Evolutionary conservation across 2,329 filamentous ascomycete genomes (phyloP), one percentile per base, ranked within the genome.

Genomic region (Fusarium acutatum): DNA sequence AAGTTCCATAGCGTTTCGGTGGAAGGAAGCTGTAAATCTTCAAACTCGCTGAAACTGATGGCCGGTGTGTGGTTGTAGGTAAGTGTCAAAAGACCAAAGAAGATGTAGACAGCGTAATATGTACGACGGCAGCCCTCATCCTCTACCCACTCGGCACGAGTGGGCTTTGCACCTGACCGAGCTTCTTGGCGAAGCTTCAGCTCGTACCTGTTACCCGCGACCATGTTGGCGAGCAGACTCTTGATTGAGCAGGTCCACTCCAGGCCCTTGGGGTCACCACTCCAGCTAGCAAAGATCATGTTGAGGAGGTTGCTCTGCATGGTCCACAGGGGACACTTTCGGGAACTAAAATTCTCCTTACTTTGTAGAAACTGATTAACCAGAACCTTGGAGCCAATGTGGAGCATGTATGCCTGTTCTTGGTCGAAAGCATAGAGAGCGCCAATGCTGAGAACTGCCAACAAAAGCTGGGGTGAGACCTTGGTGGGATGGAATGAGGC

Each of bases 231-330:
- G 56, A 99, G 90, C 43, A 98, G 88, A 86, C 95, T 97, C 89
- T 98, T 98, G 84, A 99, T 98, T 5, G 96, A 98, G 83, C 96
- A 98, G 40, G 96, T 95, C 96, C 96, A 99, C 83, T 99, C 96
- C 6, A 99, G 88, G 41, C 96, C 96, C 84, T 98, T 98, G 40
- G 96, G 93, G 80, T 98, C 96, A 78, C 96, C 96, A 82, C 96
- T 98, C 96, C 96, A 99, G 86, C 95, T 98, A 62, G 96, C 95
- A 82, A 99, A 98, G 75, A 98, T 92, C 96, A 98, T 98, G 87
- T 99, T 99, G 66, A 99, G 87, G 60, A 99, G 86, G 7, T 95
- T 97, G 81, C 94, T 94, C 82, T 99, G 96, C 94, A 98, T 98
- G 53, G 96, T 96, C 96, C 96, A 98, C 20, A 99, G 84, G 8